These are phyloP conservation scores for Diophrys appendiculata DNA, from an alignment of 73 alveolate species.

Conservation along the genomic window DNA sequence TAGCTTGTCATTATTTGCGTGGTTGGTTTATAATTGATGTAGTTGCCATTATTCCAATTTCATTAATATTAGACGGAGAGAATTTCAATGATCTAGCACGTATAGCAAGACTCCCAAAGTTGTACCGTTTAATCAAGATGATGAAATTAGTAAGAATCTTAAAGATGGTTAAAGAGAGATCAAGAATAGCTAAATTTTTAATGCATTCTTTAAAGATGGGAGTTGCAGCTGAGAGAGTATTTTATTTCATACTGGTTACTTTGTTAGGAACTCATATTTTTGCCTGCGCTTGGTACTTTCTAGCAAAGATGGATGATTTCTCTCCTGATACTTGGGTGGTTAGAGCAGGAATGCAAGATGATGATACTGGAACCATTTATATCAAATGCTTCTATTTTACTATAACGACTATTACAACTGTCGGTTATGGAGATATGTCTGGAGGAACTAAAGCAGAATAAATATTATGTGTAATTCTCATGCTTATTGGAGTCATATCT, in stretches of 20 bases:
- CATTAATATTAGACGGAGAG: slow-evolving; percentile 41
- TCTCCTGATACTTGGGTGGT: slow-evolving; percentile 62
- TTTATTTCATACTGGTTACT: slow-evolving; percentile 46
- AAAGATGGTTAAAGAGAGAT: slow-evolving; percentile 80
- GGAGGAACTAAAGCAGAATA: slow-evolving; percentile 63
- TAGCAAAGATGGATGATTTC: slow-evolving; percentile 51
- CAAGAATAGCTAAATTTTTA: slow-evolving; percentile 50
- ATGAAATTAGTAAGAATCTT: slow-evolving; percentile 77
- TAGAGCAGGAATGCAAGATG: slow-evolving; percentile 42
- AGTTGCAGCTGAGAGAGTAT: slow-evolving; percentile 59
- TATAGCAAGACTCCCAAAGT: slow-evolving; percentile 72
- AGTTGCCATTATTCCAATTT: slow-evolving; percentile 68
- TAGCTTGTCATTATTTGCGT: slow-evolving; percentile 49
- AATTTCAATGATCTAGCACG: slow-evolving; percentile 55
- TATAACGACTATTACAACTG: slow-evolving; percentile 88
- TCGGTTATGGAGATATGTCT: slow-evolving; percentile 93
- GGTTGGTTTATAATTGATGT: slow-evolving; percentile 76
- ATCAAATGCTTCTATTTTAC: slow-evolving; percentile 79
- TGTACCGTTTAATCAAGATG: slow-evolving; percentile 75
- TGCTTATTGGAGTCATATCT: slow-evolving; percentile 73
- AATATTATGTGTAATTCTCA: slow-evolving; percentile 54
- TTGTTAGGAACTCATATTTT: slow-evolving; percentile 51
- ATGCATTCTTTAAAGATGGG: slow-evolving; percentile 57
- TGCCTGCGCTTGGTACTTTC: slow-evolving; percentile 67
- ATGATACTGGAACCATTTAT: slow-evolving; percentile 60